Conservation (phyloP, 2,329 filamentous ascomycete genomes). For the Colletotrichum karsti region DNA sequence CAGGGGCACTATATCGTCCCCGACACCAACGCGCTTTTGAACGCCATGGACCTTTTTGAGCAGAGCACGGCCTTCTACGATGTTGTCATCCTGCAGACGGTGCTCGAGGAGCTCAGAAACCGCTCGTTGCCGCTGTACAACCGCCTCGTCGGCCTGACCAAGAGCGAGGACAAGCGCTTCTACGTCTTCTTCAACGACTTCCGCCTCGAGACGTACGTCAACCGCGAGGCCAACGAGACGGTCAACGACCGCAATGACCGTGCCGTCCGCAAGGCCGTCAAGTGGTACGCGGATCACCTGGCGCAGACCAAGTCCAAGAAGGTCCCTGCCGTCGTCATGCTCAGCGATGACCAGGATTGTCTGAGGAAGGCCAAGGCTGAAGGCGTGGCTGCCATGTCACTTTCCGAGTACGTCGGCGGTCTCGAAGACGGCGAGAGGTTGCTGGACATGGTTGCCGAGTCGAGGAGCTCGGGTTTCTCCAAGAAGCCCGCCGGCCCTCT, state of each 20-base stretch:
- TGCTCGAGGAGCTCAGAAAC: slow-evolving; percentile 95
- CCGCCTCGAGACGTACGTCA: slow-evolving; percentile 87
- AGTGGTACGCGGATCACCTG: slow-evolving; percentile 91
- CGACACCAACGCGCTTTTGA: slow-evolving; percentile 94
- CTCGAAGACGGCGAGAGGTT: slow-evolving; percentile 86
- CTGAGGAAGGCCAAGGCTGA: slow-evolving; percentile 83
- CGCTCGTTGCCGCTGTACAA: slow-evolving; percentile 95
- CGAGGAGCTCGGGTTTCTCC: slow-evolving; percentile 72
- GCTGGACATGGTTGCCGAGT: slow-evolving; percentile 91
- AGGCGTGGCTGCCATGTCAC: slow-evolving; percentile 72
- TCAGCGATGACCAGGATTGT: slow-evolving; percentile 93
- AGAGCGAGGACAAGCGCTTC: slow-evolving; percentile 96
- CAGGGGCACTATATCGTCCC: slow-evolving; percentile 94
- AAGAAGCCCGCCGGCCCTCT: slow-evolving; percentile 74
- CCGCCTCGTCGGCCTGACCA: slow-evolving; percentile 87
- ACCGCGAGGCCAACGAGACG: slow-evolving; percentile 77
- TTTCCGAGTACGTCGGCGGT: slow-evolving; percentile 82
- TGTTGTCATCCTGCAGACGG: slow-evolving; percentile 95
- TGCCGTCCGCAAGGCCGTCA: slow-evolving; percentile 84
- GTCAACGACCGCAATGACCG: slow-evolving; percentile 98
- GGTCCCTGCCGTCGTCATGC: slow-evolving; percentile 84
- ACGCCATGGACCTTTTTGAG: slow-evolving; percentile 97
- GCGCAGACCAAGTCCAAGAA: slow-evolving; percentile 67
- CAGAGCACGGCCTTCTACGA: slow-evolving; percentile 92
- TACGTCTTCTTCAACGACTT: slow-evolving; percentile 99